Evolutionary conservation across 371 early-diverging fungal genomes (phyloP).

Genomic region (Neoconidiobolus thromboides): DNA sequence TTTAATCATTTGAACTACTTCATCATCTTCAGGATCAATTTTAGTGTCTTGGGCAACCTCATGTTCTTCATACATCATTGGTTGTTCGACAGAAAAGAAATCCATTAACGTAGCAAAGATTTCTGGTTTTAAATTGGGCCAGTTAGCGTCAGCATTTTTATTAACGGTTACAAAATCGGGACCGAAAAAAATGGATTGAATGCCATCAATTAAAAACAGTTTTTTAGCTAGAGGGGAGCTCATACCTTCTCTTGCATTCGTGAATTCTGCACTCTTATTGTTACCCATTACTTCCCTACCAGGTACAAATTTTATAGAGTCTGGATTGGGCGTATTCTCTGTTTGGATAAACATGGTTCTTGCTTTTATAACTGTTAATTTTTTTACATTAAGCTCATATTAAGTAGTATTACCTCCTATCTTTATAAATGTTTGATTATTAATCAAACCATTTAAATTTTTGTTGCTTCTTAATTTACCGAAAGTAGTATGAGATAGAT

Average conservation of each 20-base stretch:
- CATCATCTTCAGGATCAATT: conserved; percentile 61
- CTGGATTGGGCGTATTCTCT: conserved; percentile 79
- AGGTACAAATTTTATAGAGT: conserved; percentile 84
- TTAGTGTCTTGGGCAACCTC: conserved; percentile 37
- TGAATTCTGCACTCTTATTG: conserved; percentile 51
- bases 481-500: too few species aligned
- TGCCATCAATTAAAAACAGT: conserved; percentile 79
- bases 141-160: conserved; percentile 60
- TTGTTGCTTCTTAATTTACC: too few species aligned
- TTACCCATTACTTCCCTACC: conserved; percentile 51
- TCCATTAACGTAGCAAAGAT: conserved; percentile 91
- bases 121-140: conserved; percentile 91
- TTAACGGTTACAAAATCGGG: conserved; percentile 85
- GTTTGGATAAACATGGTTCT: conserved; percentile 89
- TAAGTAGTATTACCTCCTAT: too few species aligned
- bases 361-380: too few species aligned
- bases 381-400: too few species aligned
- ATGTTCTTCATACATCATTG: conserved; percentile 33
- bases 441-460: too few species aligned
- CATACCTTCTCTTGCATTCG: conserved; percentile 52
- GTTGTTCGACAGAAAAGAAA: conserved; percentile 68
- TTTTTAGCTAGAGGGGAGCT: conserved; percentile 73
- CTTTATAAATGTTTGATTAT: too few species aligned
- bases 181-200: conserved; percentile 71
- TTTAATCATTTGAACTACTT: conserved; percentile 91